Percentiles rank a stretch among this genome's conserved stretches.
phyloP scores from a whole-genome alignment of 2,329 filamentous ascomycete species.

The Claviceps sp. region DNA sequence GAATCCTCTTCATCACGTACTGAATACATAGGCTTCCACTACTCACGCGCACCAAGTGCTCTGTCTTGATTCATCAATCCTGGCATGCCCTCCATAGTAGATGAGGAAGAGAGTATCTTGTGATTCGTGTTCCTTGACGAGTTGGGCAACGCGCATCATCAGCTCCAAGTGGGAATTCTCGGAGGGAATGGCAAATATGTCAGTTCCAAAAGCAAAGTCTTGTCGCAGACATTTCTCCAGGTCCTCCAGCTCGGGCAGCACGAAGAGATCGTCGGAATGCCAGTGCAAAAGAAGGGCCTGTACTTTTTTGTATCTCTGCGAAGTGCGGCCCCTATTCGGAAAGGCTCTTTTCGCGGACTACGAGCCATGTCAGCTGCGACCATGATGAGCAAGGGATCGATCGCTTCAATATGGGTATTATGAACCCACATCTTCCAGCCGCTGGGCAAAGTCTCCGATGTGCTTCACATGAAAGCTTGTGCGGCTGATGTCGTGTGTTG shows the following conservation, averaged over 20 bases:
- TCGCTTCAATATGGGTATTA: neutral
- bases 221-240: conserved; percentile 40
- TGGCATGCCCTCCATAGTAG: conserved; percentile 47
- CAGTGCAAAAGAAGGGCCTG: conserved; percentile 42
- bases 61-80: conserved; percentile 45
- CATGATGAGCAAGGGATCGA: neutral
- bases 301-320: conserved; percentile 43
- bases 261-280: conserved; percentile 44
- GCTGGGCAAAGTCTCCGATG: conserved; percentile 39
- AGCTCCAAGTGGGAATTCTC: conserved; percentile 45
- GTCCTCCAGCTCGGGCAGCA: conserved; percentile 43
- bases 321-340: conserved; percentile 38
- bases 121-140: conserved; percentile 44
- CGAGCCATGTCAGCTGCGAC: conserved; percentile 1
- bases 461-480: conserved; percentile 46
- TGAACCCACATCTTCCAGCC: conserved; percentile 37
- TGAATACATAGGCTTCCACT: neutral
- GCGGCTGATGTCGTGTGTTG: conserved; percentile 44
- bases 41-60: conserved; percentile 48
- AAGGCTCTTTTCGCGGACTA: conserved; percentile 43
- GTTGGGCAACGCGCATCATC: conserved; percentile 41
- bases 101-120: conserved; percentile 42
- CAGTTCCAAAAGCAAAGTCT: conserved; percentile 43
- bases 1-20: neutral
- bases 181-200: conserved; percentile 44